Conservation (phyloP, 805 yeast genomes). For the Candida oleophila region DNA sequence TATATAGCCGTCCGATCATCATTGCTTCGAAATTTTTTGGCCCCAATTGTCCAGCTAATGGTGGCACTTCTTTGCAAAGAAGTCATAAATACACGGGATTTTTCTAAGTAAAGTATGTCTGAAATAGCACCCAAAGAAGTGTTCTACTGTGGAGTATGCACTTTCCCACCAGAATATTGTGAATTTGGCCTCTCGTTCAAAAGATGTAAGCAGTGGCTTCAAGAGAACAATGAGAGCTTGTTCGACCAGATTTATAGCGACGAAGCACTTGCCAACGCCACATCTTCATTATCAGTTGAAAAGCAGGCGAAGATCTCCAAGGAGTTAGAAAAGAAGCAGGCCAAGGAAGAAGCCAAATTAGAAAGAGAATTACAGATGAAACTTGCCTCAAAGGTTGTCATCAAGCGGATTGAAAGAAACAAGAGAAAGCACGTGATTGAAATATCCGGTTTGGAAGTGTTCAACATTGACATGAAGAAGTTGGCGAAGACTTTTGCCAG, state of each 20-base stretch:
- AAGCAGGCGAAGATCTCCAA: conserved; percentile 80
- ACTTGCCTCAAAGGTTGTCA: conserved; percentile 73
- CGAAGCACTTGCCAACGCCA: conserved; percentile 54
- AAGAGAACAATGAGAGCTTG: conserved; percentile 54
- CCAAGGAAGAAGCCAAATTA: conserved; percentile 80
- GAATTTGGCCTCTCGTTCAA: conserved; percentile 83
- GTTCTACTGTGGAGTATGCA: conserved; percentile 74
- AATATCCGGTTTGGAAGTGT: conserved; percentile 83
- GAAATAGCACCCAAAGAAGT: conserved; percentile 37
- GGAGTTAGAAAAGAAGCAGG: conserved; percentile 80
- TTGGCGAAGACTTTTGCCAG: conserved; percentile 89
- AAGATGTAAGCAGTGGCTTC: conserved; percentile 83
- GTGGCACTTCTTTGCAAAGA: not conserved
- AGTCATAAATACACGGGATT: not conserved
- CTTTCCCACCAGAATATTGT: conserved; percentile 88
- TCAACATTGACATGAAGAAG: conserved; percentile 86
- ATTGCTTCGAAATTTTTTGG: too few species aligned
- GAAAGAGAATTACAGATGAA: conserved; percentile 81
- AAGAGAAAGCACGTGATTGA: conserved; percentile 86
- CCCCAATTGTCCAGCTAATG: not conserved
- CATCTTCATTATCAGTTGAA: conserved; percentile 64
- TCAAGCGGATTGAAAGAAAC: conserved; percentile 87
- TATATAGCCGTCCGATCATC: too few species aligned
- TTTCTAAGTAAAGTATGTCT: conserved; percentile 17
- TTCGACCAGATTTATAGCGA: conserved; percentile 57